Evolutionary conservation across 768 basidiomycete species (phyloP).

Genomic region (Termitomyces sp.): DNA sequence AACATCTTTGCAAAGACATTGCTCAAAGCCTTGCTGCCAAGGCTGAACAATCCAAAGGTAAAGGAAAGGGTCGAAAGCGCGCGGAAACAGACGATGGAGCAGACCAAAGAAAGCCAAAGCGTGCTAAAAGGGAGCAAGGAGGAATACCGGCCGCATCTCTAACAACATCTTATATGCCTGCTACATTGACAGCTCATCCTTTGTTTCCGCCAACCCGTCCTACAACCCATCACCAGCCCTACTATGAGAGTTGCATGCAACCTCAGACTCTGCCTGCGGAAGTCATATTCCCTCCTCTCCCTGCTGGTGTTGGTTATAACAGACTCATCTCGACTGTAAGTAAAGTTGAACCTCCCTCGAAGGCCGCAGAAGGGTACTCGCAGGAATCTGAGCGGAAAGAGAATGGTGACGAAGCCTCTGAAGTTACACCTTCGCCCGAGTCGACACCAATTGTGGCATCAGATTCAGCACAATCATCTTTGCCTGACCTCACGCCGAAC

Average conservation of each 20-base stretch:
- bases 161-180: slow-evolving; percentile 18
- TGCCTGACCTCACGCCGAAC: slow-evolving; percentile 64
- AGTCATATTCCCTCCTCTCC: slow-evolving; percentile 71
- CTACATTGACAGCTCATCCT: slow-evolving; percentile 25
- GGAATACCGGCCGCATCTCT: slow-evolving; percentile 15
- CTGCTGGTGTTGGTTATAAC: slow-evolving; percentile 36
- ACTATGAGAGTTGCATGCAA: slow-evolving; percentile 57
- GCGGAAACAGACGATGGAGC: slow-evolving; percentile 30
- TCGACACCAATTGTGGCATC: slow-evolving; percentile 16
- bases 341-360: slow-evolving; percentile 20
- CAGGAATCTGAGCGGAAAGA: background rate
- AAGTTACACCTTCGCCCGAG: slow-evolving; percentile 5
- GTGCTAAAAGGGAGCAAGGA: slow-evolving; percentile 34
- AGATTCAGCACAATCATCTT: slow-evolving; percentile 32
- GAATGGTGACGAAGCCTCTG: background rate
- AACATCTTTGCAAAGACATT: slow-evolving; percentile 49
- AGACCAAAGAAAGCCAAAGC: slow-evolving; percentile 41
- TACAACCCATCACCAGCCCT: slow-evolving; percentile 66
- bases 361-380: slow-evolving; percentile 4
- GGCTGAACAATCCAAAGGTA: slow-evolving; percentile 26
- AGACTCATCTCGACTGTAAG: slow-evolving; percentile 19
- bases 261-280: slow-evolving; percentile 48
- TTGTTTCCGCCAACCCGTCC: slow-evolving; percentile 50
- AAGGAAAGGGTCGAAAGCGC: slow-evolving; percentile 31
- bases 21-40: slow-evolving; percentile 29